These are phyloP conservation scores for Candida manassasensis DNA, from an alignment of 805 yeast genomes.

Conservation along the genomic window DNA sequence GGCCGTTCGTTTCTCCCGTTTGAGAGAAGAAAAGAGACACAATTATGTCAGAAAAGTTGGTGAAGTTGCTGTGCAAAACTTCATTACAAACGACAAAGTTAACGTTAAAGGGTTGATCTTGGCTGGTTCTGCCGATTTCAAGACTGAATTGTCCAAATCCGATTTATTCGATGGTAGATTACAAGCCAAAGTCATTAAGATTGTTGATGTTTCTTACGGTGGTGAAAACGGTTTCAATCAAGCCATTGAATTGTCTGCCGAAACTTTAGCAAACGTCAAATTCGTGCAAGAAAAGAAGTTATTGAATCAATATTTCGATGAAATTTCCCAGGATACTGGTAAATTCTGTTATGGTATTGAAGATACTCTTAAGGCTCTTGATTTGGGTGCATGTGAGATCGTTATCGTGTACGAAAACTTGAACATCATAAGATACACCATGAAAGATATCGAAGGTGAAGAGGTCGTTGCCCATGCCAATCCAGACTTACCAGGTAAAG, in stretches of 20 bases:
- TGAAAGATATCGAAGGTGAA: constrained; percentile 77
- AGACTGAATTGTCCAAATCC: constrained; percentile 86
- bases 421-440: constrained; percentile 75
- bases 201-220: constrained; percentile 97
- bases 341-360: constrained; percentile 96
- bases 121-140: constrained; percentile 99
- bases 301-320: constrained; percentile 88
- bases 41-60: constrained; percentile 97
- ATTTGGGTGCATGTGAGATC: constrained; percentile 91
- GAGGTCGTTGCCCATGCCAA: constrained; percentile 68
- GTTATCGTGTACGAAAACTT: constrained; percentile 91
- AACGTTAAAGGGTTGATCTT: constrained; percentile 90
- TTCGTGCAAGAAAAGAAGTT: constrained; percentile 98
- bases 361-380: constrained; percentile 93
- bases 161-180: constrained; percentile 92
- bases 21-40: constrained; percentile 98
- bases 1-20: constrained; percentile 96
- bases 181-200: constrained; percentile 78
- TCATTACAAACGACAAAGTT: constrained; percentile 90
- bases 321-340: constrained; percentile 95
- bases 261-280: constrained; percentile 93
- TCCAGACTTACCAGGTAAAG: constrained; percentile 71
- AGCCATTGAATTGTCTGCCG: constrained; percentile 97
- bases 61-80: constrained; percentile 96
- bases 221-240: constrained; percentile 99